Evolutionary conservation across 2,329 filamentous ascomycete genomes (phyloP).

Genomic region (Botrytis pseudocinerea): DNA sequence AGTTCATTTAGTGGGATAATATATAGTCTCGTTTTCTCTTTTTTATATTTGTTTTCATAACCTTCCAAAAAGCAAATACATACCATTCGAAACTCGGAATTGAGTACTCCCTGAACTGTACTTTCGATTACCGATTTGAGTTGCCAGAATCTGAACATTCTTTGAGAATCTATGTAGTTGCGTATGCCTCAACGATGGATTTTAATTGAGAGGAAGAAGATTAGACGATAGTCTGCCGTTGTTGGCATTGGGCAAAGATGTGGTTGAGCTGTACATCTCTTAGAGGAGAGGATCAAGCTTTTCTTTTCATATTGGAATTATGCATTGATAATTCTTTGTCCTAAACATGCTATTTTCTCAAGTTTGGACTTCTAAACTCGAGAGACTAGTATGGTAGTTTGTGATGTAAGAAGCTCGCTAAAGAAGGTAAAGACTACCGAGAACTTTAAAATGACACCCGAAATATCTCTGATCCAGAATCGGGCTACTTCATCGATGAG

Average conservation of each 20-base stretch:
- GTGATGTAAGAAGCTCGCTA: neutral
- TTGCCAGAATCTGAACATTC: neutral
- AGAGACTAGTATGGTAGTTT: neutral
- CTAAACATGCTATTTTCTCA: neutral
- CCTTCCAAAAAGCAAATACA: neutral
- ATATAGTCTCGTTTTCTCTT: neutral
- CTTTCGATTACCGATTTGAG: neutral
- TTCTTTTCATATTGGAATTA: neutral
- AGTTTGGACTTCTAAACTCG: neutral
- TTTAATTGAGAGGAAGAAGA: neutral
- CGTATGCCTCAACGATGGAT: neutral
- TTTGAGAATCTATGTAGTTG: neutral
- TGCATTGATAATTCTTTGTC: neutral
- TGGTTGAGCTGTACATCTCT: accelerated
- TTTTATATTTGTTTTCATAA: neutral
- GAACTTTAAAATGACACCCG: neutral
- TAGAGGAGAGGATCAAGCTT: accelerated
- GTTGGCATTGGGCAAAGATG: neutral
- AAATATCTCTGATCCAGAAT: neutral
- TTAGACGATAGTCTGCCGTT: neutral
- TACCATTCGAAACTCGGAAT: neutral
- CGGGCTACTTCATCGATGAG: no score
- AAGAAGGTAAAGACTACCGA: neutral
- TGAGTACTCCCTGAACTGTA: no score
- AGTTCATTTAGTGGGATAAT: neutral